These are phyloP conservation scores for Bryum argenteum DNA, from an alignment of 225 moss, liverwort and hornwort species.

Conservation along the genomic window DNA sequence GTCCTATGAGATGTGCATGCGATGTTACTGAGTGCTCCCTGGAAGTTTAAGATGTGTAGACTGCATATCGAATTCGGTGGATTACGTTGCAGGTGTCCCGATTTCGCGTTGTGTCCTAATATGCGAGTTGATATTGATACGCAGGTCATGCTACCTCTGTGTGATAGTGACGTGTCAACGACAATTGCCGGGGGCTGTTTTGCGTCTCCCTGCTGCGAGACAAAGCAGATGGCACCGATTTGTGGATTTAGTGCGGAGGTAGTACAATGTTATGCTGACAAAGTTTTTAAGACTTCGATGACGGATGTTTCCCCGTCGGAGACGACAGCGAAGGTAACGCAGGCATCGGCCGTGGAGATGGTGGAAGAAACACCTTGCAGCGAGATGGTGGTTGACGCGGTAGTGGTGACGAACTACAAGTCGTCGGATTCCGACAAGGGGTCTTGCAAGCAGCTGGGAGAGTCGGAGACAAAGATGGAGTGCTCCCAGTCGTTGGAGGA, in stretches of 20 bases:
- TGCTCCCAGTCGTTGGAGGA: conserved; percentile 37
- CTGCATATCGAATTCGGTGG: background rate
- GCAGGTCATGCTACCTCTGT: conserved; percentile 47
- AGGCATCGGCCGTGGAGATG: conserved; percentile 27
- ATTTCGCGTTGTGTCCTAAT: background rate
- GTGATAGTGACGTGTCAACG: conserved; percentile 52
- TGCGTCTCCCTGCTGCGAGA: conserved; percentile 29
- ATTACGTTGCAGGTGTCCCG: background rate
- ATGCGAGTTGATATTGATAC: background rate
- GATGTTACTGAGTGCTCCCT: no score
- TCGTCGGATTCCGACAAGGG: conserved; percentile 35
- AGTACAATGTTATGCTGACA: conserved; percentile 25
- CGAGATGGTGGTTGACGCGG: conserved; percentile 33
- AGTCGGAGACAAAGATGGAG: conserved; percentile 28
- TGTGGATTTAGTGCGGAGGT: conserved; percentile 27
- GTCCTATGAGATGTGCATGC: background rate
- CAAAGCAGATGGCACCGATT: conserved; percentile 35
- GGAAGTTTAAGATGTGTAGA: no score
- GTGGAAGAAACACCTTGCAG: conserved; percentile 43
- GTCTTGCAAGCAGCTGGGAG: conserved; percentile 26
- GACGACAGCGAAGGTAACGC: conserved; percentile 3
- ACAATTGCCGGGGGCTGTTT: conserved; percentile 28
- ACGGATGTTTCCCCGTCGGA: conserved; percentile 29
- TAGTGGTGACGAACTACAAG: conserved; percentile 18
- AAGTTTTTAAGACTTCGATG: conserved; percentile 12